Base-by-base conservation (phyloP, 2,329 filamentous ascomycete species). In the Neofusicoccum umdonicola region DNA sequence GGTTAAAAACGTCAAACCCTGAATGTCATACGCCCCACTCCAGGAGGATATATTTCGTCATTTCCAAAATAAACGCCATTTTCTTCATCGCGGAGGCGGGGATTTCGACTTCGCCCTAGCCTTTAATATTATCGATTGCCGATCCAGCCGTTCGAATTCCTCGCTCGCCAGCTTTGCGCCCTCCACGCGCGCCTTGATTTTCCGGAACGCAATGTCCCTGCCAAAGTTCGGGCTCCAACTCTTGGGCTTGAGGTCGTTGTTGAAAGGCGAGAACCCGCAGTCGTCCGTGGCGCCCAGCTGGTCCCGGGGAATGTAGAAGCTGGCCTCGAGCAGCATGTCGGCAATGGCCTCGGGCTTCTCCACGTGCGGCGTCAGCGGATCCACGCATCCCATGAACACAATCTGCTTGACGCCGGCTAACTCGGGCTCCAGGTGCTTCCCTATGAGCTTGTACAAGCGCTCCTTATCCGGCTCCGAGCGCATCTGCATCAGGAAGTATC, bases 401-500 rank as follows among this genome's bases (percentile, higher is more conserved):
- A 63, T 39, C 27, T 52, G 61, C 22, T 54, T 52, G 9, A 63
- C 48, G 4, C 61, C 61, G 17, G 45, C 61, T 1, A 63, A n/a
- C 12, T 63, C 51, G 39, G 48, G 61, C 31, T 44, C 41, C 61
- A 63, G 61, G 50, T 63, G 9, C n/a, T 54, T n/a, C 3, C 61
- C 61, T 19, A 63, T 63, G 39, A 63, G 31, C 7, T 45, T 44
- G 50, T 54, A 63, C 27, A 63, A 41, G 3, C 39, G 15, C 31
- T 63, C 61, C 41, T 63, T 52, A 17, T 56, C 51, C 15, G 61
- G 61, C 27, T 63, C 61, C 12, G 50, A 56, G 27, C 51, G 50
- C 61, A 63, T 63, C 50, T 63, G 61, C 61, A 63, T 63, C 27
- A 63, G 50, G 9, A 63, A 63, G 19, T 63, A 63, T 17, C 61